phyloP scores from a whole-genome alignment of 371 early-diverging fungal genomes.

The Funneliformis caledonium region DNA sequence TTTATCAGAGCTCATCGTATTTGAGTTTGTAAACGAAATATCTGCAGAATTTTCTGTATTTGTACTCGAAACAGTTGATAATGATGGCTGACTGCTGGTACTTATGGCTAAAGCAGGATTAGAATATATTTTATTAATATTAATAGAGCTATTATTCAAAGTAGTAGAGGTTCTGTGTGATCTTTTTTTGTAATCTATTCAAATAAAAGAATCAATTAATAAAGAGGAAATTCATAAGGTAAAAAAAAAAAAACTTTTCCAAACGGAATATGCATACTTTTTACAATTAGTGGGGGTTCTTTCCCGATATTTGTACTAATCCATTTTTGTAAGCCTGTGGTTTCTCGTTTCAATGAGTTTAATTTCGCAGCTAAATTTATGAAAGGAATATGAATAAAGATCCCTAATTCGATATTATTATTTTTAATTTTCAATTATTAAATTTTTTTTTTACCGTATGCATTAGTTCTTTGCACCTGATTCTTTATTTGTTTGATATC shows the following conservation, averaged over 20 bases:
- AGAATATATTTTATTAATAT: slow-evolving; percentile 16
- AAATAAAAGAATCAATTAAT: neutral
- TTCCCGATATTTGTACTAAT: neutral
- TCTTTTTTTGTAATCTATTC: neutral
- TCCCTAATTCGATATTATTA: neutral
- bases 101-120: slow-evolving; percentile 1
- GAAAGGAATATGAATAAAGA: neutral
- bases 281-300: neutral
- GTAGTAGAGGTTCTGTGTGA: neutral
- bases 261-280: neutral
- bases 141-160: neutral
- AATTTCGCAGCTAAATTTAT: slow-evolving; percentile 17
- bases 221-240: neutral
- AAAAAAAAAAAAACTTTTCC: neutral
- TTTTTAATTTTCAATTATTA: neutral
- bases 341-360: slow-evolving; percentile 28
- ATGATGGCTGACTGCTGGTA: slow-evolving; percentile 3
- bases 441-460: slow-evolving; percentile 21
- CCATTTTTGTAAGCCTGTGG: slow-evolving; percentile 31
- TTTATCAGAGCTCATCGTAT: neutral
- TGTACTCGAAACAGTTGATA: neutral
- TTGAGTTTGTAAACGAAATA: neutral
- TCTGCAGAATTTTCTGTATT: neutral
- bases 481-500: slow-evolving; percentile 36
- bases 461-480: slow-evolving; percentile 16